Evolutionary conservation across 305 asterid species (phyloP).

Genomic region (Plantago coronopus): DNA sequence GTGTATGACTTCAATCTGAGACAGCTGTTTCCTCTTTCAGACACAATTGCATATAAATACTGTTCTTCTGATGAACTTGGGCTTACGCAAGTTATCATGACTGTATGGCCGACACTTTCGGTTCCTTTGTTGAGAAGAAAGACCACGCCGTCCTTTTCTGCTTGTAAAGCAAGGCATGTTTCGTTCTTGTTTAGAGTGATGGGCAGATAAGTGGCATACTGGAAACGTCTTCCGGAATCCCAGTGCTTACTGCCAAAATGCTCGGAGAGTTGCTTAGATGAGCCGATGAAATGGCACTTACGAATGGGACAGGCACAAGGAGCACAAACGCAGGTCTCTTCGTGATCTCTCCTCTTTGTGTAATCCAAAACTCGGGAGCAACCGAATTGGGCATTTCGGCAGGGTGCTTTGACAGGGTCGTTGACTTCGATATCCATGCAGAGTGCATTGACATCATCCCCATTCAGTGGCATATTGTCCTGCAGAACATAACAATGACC

Average conservation of each 20-base stretch:
- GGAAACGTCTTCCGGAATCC: conserved; percentile 83
- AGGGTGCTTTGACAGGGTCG: conserved; percentile 58
- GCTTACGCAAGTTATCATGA: conserved; percentile 70
- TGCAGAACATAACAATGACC: conserved; percentile 27
- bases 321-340: conserved; percentile 50
- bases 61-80: conserved; percentile 61
- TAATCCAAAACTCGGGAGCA: conserved; percentile 53
- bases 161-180: conserved; percentile 64
- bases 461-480: conserved; percentile 47
- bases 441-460: conserved; percentile 41
- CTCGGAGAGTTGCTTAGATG: conserved; percentile 51
- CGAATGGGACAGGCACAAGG: conserved; percentile 84
- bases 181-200: conserved; percentile 70
- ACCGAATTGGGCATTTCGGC: conserved; percentile 69
- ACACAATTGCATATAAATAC: conserved; percentile 58
- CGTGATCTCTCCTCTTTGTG: conserved; percentile 57
- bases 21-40: conserved; percentile 84
- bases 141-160: conserved; percentile 74
- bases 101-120: conserved; percentile 60
- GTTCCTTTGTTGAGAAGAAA: conserved; percentile 76
- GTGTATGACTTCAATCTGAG: conserved; percentile 72
- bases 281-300: conserved; percentile 63
- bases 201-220: conserved; percentile 64
- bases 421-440: conserved; percentile 52
- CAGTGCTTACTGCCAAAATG: conserved; percentile 82